Evolutionary conservation across 2,329 filamentous ascomycete genomes (phyloP).

Genomic region (Boeremia lycopersici): DNA sequence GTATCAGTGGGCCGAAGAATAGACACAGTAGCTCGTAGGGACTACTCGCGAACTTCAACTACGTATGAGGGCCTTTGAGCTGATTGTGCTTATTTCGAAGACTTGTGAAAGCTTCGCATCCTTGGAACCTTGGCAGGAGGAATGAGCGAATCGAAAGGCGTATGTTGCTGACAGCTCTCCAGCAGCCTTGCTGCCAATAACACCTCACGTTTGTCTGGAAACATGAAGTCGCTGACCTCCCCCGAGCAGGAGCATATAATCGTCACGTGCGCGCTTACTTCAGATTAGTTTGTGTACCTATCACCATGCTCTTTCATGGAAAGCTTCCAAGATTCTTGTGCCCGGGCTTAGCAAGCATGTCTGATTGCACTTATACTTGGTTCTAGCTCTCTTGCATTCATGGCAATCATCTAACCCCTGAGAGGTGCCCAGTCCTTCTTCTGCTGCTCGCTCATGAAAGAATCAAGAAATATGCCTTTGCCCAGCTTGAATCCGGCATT

Average conservation of each 20-base stretch:
- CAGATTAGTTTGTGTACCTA: too few relatives aligned
- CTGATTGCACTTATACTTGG: neutral
- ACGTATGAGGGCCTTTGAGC: neutral
- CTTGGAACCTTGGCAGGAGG: neutral
- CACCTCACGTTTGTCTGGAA: too few relatives aligned
- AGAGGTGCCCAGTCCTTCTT: slow-evolving; percentile 25
- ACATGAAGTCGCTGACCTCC: too few relatives aligned
- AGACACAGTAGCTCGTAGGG: too few relatives aligned
- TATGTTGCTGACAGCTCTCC: neutral
- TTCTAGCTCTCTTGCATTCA: neutral
- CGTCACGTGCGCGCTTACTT: too few relatives aligned
- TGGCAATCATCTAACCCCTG: neutral
- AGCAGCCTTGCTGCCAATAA: too few relatives aligned
- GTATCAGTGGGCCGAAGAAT: too few relatives aligned
- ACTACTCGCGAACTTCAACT: neutral
- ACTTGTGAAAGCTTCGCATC: neutral
- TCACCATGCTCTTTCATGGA: too few relatives aligned
- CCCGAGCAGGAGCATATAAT: too few relatives aligned
- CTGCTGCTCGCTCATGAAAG: slow-evolving; percentile 28
- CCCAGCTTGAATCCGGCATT: slow-evolving; percentile 26
- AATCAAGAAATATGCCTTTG: slow-evolving; percentile 21
- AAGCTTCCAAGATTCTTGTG: neutral
- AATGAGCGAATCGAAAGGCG: neutral
- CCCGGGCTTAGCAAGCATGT: neutral
- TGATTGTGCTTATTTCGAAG: neutral